phyloP scores from a whole-genome alignment of 1,284 basidiomycete species.

The Ganoderma multipileum region DNA sequence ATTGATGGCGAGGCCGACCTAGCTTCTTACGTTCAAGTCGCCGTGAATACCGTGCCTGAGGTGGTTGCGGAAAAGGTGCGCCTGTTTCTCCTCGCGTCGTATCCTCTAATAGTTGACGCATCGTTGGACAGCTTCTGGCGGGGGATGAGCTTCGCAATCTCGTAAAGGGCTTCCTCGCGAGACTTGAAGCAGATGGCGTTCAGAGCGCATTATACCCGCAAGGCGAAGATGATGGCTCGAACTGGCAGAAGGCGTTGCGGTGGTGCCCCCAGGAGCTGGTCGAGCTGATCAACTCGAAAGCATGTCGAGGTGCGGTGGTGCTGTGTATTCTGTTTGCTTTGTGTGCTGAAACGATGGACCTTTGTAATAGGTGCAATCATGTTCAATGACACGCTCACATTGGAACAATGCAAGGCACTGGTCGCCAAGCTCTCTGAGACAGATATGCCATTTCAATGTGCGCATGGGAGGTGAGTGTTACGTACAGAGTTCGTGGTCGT shows the following conservation, averaged over 20 bases:
- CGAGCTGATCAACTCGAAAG: conserved; percentile 90
- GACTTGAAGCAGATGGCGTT: conserved; percentile 44
- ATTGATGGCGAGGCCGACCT: conserved; percentile 33
- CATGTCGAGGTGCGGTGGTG: conserved; percentile 77
- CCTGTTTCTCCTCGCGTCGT: conserved; percentile 3
- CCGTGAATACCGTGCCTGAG: conserved; percentile 64
- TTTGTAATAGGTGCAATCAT: conserved; percentile 84
- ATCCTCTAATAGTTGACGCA: conserved; percentile 10
- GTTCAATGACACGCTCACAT: conserved; percentile 87
- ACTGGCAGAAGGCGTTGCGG: conserved; percentile 76
- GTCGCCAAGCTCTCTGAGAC: conserved; percentile 73
- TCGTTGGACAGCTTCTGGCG: conserved; percentile 57
- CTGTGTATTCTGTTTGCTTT: not conserved
- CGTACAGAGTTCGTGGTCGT: not conserved
- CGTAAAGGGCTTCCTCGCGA: conserved; percentile 68
- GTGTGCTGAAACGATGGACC: not conserved
- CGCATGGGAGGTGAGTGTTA: conserved; percentile 79
- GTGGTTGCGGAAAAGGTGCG: conserved; percentile 74
- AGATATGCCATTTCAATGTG: conserved; percentile 91
- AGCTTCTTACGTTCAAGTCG: conserved; percentile 61
- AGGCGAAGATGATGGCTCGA: conserved; percentile 5
- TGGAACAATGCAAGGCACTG: conserved; percentile 75
- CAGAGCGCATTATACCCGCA: conserved; percentile 10
- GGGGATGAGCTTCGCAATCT: conserved; percentile 72
- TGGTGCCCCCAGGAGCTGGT: conserved; percentile 82